Conservation (phyloP, 305 asterid genomes). For the Nicotiana rustica region DNA sequence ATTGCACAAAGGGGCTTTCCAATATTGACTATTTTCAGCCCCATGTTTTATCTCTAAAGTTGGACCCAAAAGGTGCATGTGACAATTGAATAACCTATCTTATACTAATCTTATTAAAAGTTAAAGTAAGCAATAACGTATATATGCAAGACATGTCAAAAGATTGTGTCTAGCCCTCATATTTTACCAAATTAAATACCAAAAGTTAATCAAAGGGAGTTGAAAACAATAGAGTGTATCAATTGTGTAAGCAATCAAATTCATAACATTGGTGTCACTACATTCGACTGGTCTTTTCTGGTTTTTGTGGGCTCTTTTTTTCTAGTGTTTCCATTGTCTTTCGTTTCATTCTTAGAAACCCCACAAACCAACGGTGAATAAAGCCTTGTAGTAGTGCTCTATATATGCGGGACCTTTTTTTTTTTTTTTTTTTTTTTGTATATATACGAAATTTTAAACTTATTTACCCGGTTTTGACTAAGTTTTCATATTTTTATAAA, state of each 20-base stretch:
- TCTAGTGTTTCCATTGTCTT: too few relatives aligned
- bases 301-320: background rate
- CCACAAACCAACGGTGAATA: too few relatives aligned
- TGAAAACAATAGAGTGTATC: too few relatives aligned
- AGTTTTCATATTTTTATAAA: too few relatives aligned
- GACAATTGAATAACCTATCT: background rate
- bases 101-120: slow-evolving; percentile 23
- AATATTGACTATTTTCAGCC: slow-evolving; percentile 6
- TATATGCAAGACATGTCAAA: background rate
- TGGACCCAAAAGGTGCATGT: slow-evolving; percentile 12
- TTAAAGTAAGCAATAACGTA: background rate
- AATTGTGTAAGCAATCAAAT: too few relatives aligned
- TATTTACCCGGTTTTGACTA: too few relatives aligned
- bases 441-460: too few relatives aligned
- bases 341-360: too few relatives aligned
- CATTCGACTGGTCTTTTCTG: background rate
- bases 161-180: background rate
- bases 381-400: too few relatives aligned
- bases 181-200: background rate
- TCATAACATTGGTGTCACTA: background rate
- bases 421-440: too few relatives aligned
- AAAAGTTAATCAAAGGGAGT: background rate
- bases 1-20: slow-evolving; percentile 14
- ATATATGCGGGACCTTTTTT: too few relatives aligned
- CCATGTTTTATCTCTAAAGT: background rate